Base-by-base conservation (phyloP, 1,284 basidiomycete species). In the Cutaneotrichosporon sp. region DNA sequence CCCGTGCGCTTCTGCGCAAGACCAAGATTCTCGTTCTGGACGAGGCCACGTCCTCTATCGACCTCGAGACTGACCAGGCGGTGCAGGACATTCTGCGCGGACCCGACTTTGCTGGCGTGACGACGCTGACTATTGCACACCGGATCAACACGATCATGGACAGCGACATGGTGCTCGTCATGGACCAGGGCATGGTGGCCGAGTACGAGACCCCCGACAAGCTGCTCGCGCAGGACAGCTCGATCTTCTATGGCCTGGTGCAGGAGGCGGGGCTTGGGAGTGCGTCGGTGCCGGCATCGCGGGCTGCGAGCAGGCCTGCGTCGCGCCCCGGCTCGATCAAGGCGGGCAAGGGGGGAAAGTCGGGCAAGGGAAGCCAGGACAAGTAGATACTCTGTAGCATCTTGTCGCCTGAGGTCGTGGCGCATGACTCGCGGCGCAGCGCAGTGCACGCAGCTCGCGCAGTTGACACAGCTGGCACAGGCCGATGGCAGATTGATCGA, bases 111-210 rank as follows among this genome's bases (percentile, higher is more conserved):
- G 65, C 67, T 31, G 76, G 70, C 31, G 83, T 88, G 16, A 90
- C 89, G 6, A 89, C 90, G 52, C 75, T 92, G 52, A 91, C 87
- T 61, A 88, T 88, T 41, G 76, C 76, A 19, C 90, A 92, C 71
- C 82, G 90, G 1, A 77, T 96, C 51, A 90, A 93, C 68, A 96
- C 92, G 4, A 93, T 97, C 64, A 82, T 94, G 54, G 85, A 91
- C 63, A 90, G 84, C 34, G 85, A 88, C 60, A 82, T 84, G 31
- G 84, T 97, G 11, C 73, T 96, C 25, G 91, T 96, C 12, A 82
- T 97, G 73, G 84, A 86, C 59, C 77, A 84, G 17, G 92, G 92
- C 14, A 76, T 76, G 60, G 85, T 88, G 22, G 59, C 81, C 17
- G 89, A 92, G 75, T 84, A 84, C 64, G 88, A 89, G 65, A 76